Evolutionary conservation across 2,329 filamentous ascomycete species (phyloP).

Genomic region (Talaromyces funiculosus): DNA sequence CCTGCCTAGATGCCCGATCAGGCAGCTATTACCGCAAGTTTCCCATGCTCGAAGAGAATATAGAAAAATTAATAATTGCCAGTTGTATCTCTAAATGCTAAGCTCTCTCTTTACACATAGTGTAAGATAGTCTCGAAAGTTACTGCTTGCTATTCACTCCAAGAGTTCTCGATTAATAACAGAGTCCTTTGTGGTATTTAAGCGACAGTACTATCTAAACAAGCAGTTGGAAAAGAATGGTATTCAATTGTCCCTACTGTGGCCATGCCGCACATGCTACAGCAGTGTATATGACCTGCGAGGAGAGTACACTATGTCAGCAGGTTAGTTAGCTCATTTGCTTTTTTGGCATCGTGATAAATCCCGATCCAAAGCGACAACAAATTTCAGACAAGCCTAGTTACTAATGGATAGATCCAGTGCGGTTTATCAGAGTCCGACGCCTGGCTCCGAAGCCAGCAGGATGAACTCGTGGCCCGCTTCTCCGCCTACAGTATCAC

Average conservation of each 20-base stretch:
- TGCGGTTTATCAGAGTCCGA: slow-evolving; percentile 12
- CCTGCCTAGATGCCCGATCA: slow-evolving; percentile 12
- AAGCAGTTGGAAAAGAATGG: neutral
- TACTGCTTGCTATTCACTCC: too few species aligned
- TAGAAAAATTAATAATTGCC: neutral
- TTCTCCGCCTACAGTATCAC: slow-evolving; percentile 11
- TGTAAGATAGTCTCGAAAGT: neutral
- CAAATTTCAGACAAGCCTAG: neutral
- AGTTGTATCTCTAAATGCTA: neutral
- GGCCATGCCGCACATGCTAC: slow-evolving; percentile 7
- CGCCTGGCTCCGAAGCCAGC: slow-evolving; percentile 10
- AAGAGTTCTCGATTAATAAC: neutral
- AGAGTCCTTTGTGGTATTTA: neutral
- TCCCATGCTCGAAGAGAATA: neutral
- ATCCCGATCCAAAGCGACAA: neutral
- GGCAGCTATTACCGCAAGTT: slow-evolving; percentile 10
- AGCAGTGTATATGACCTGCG: slow-evolving; percentile 5
- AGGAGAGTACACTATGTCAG: slow-evolving; percentile 7
- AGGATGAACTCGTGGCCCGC: slow-evolving; percentile 12
- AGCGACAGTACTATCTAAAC: neutral
- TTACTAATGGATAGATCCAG: neutral
- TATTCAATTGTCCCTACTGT: slow-evolving; percentile 13
- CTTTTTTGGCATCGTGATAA: neutral
- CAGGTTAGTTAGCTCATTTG: slow-evolving; percentile 10
- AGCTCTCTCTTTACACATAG: neutral